phyloP scores from a whole-genome alignment of 306 rosid genomes.

The Gastrolobium villosum region DNA sequence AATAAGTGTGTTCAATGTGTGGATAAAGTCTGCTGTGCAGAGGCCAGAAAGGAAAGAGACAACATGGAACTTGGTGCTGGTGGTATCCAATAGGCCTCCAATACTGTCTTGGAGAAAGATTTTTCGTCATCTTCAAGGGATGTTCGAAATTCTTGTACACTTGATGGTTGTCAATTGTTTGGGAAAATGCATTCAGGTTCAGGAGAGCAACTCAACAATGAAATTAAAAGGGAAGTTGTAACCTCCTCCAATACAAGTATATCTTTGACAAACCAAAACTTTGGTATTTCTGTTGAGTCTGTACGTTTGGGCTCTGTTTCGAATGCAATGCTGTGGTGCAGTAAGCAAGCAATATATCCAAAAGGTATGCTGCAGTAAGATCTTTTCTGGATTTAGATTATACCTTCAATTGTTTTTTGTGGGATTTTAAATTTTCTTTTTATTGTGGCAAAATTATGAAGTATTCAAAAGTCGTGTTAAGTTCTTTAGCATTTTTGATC shows the following conservation, averaged over 20 bases:
- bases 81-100: constrained; percentile 2
- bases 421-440: constrained; percentile 41
- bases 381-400: constrained; percentile 16
- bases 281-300: constrained; percentile 57
- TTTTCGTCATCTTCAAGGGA: constrained; percentile 45
- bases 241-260: constrained; percentile 40
- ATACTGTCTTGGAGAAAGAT: constrained; percentile 42
- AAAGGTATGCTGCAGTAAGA: constrained; percentile 67
- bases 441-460: constrained; percentile 53
- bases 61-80: constrained; percentile 51
- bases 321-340: constrained; percentile 76
- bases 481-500: constrained; percentile 76
- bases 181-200: constrained; percentile 52
- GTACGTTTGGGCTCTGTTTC: constrained; percentile 67
- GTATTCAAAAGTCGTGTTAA: constrained; percentile 81
- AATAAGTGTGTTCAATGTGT: constrained; percentile 43
- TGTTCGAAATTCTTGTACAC: constrained; percentile 40
- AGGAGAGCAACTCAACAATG: constrained; percentile 36
- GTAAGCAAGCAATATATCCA: constrained; percentile 77
- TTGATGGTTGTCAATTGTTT: constrained; percentile 58
- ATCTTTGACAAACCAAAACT: constrained; percentile 35
- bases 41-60: constrained; percentile 46
- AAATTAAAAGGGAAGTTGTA: constrained; percentile 27
- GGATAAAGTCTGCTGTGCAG: constrained; percentile 47
- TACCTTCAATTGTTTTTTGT: not conserved